phyloP scores from a whole-genome alignment of 179 eudicot species.

The Beta lomatogona region DNA sequence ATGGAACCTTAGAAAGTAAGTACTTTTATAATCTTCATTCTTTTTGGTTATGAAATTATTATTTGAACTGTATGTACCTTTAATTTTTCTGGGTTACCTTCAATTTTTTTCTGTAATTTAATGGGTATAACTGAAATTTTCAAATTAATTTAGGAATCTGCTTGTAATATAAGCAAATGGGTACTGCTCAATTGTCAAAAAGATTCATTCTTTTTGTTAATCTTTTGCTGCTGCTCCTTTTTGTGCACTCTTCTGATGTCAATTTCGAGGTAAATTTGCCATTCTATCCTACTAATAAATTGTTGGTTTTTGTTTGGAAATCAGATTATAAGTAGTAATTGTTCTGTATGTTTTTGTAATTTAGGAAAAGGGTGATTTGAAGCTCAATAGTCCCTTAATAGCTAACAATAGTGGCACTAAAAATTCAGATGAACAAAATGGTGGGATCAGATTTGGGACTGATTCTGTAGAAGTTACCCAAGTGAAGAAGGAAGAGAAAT shows the following conservation, averaged over 20 bases:
- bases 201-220: conserved; percentile 31
- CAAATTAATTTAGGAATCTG: background rate
- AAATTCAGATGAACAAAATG: conserved; percentile 28
- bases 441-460: conserved; percentile 11
- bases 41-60: background rate
- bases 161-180: conserved; percentile 22
- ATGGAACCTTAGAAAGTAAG: conserved; percentile 1
- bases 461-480: conserved; percentile 16
- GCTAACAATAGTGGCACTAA: conserved; percentile 15
- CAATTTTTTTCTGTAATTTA: background rate
- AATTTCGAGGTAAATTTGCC: conserved; percentile 36
- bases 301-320: too few relatives aligned
- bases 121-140: background rate
- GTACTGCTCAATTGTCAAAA: conserved; percentile 27
- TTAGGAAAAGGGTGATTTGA: conserved; percentile 39
- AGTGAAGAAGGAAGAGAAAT: conserved; percentile 31
- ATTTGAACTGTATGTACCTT: conserved; percentile 1
- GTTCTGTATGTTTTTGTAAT: conserved; percentile 3
- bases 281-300: background rate
- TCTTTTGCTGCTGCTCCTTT: conserved; percentile 31
- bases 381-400: conserved; percentile 15
- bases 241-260: conserved; percentile 24
- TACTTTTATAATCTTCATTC: background rate
- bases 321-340: background rate
- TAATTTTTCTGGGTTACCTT: background rate